Base-by-base conservation (phyloP, 1,284 basidiomycete species). In the Prillingera fragicola region DNA sequence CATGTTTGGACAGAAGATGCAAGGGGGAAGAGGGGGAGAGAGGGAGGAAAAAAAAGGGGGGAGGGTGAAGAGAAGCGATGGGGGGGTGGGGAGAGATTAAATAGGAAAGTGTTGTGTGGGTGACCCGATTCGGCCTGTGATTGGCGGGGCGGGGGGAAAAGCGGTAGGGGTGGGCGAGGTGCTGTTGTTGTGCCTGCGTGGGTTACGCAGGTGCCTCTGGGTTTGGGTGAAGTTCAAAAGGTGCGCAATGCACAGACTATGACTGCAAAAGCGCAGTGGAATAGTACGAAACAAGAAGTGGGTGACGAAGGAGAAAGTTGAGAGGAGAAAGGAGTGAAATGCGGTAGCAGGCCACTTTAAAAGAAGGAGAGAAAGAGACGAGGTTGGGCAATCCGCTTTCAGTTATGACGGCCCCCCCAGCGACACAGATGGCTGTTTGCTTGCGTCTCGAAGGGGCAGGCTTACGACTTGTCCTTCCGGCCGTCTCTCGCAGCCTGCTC, bases 1-100 rank as follows among this genome's bases (percentile, higher is more conserved):
- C n/a, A n/a, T n/a, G n/a, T n/a, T 59, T 52, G 35, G 63, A 63
- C 60, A 64, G 35, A 39, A 33, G 52, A 38, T 33, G 46, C 44
- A 40, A 43, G 38, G 36, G 32, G 37, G 27, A 38, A 38, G 27
- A 29, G 43, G 38, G 45, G 40, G 33, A 29, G 32, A 33, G 43
- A 33, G 37, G 34, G 31, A 25, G 34, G 41, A 32, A 37, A 41
- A 44, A 35, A 45, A 45, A 48, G 36, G 29, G 38, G 29, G 22
- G 46, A 35, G 22, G 38, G 28, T 44, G 43, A 17, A 36, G 39
- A 31, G 33, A 35, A 40, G 35, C n/a, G 29, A 38, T 32, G 22
- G 31, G 34, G 38, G 32, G 38, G 32, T 32, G 32, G 33, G 38
- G 40, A 45, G 36, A 24, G 25, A 36, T 43, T 52, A 52, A 48